phyloP scores from a whole-genome alignment of 768 basidiomycete species.

The Trametes cingulata region DNA sequence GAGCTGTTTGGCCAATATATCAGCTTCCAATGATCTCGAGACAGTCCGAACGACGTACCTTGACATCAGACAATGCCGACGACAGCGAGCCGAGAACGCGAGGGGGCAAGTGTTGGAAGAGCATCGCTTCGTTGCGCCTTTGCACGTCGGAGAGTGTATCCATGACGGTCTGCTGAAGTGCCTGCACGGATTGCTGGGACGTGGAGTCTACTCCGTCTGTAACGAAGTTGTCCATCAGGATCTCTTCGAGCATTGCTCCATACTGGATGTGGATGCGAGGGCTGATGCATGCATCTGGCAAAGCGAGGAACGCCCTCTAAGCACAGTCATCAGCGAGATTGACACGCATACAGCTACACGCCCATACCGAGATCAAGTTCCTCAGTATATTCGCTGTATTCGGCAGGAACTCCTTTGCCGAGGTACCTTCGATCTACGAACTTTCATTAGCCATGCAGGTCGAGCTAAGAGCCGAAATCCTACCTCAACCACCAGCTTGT shows the following conservation, averaged over 20 bases:
- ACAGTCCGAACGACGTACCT: constrained; percentile 31
- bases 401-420: constrained; percentile 56
- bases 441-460: not conserved
- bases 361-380: constrained; percentile 65
- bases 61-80: constrained; percentile 59
- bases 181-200: constrained; percentile 42
- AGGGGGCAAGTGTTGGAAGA: constrained; percentile 66
- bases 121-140: constrained; percentile 77
- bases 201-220: constrained; percentile 25
- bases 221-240: constrained; percentile 46
- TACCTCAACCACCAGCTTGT: constrained; percentile 66
- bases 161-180: constrained; percentile 48
- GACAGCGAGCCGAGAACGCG: constrained; percentile 60
- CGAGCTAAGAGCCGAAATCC: not conserved
- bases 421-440: constrained; percentile 47
- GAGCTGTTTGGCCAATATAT: constrained; percentile 43
- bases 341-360: too few species aligned
- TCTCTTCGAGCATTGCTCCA: constrained; percentile 45
- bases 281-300: constrained; percentile 74
- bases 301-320: constrained; percentile 68
- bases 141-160: constrained; percentile 70
- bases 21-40: not conserved
- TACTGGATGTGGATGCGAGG: constrained; percentile 67
- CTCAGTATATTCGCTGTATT: constrained; percentile 55
- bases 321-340: not conserved